Percentiles rank a stretch among this genome's conserved stretches.
Evolutionary conservation across 1,284 basidiomycete genomes (phyloP).

Genomic region (Ustilago loliicola): DNA sequence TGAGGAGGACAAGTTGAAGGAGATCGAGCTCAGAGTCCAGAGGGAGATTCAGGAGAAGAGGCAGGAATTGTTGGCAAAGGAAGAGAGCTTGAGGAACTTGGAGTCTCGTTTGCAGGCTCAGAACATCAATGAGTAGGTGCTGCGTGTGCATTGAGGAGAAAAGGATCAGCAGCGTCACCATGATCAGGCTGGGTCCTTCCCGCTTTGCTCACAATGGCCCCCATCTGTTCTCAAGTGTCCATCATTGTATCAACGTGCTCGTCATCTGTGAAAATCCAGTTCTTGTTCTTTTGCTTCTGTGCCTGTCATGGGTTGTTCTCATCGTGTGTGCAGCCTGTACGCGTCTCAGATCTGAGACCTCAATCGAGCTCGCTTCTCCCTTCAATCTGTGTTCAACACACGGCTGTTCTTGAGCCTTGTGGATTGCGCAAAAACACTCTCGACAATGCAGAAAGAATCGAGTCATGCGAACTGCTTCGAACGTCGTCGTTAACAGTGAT

Average conservation of each 20-base stretch:
- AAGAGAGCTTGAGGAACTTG: constrained; percentile 78
- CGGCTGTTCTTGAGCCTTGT: too few relatives aligned
- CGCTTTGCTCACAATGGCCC: neutral
- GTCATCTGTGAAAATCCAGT: constrained; percentile 6
- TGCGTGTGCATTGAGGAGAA: neutral
- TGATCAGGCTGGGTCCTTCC: too few relatives aligned
- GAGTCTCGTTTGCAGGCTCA: constrained; percentile 86
- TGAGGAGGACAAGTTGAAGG: constrained; percentile 85
- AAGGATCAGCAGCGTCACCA: neutral
- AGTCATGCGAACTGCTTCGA: too few relatives aligned
- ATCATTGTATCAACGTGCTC: neutral
- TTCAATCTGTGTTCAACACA: too few relatives aligned
- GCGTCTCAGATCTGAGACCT: too few relatives aligned
- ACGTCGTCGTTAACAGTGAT: too few relatives aligned
- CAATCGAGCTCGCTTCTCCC: too few relatives aligned
- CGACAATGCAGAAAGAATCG: too few relatives aligned
- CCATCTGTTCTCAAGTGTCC: neutral
- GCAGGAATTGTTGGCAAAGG: constrained; percentile 81
- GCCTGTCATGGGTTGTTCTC: neutral
- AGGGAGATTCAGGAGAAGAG: constrained; percentile 99
- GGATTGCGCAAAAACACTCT: too few relatives aligned
- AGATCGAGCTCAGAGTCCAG: constrained; percentile 98
- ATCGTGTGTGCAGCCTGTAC: neutral
- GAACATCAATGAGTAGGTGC: constrained; percentile 39
- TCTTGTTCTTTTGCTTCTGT: neutral